A percentile compares a stretch with the other conserved stretches of the same genome.
phyloP scores from a whole-genome alignment of 495 filamentous ascomycete genomes.

The Chaetomium cochliodes region DNA sequence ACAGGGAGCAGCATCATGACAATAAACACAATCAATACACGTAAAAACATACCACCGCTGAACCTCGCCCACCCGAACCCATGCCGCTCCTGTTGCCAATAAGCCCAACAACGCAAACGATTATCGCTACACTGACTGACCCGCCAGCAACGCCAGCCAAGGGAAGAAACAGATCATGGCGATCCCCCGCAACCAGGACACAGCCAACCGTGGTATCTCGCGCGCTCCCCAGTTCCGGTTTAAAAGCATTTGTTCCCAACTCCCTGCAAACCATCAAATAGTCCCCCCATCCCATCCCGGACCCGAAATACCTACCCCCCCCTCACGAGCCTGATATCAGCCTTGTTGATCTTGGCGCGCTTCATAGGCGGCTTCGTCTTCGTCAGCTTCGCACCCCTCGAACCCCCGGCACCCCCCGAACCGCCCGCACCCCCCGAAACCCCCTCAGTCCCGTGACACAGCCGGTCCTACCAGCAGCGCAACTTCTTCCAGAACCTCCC shows the following conservation, averaged over 20 bases:
- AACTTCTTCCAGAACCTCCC: constrained; percentile 50
- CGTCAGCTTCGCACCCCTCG: background rate
- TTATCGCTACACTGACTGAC: constrained; percentile 7
- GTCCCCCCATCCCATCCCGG: background rate
- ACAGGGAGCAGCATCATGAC: background rate
- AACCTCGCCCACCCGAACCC: background rate
- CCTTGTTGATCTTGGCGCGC: background rate
- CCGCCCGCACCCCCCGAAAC: background rate
- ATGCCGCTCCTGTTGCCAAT: background rate
- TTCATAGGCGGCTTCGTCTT: too few relatives aligned
- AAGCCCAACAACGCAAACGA: constrained; percentile 5
- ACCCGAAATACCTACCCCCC: background rate
- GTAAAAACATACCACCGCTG: background rate
- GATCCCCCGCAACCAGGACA: background rate
- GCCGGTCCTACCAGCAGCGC: constrained; percentile 45
- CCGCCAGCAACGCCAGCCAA: background rate
- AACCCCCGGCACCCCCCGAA: background rate
- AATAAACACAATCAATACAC: background rate
- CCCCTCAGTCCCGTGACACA: background rate
- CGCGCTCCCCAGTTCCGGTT: background rate
- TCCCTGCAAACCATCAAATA: constrained; percentile 12
- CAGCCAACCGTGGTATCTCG: constrained; percentile 11
- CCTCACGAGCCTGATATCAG: background rate
- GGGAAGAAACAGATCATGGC: background rate
- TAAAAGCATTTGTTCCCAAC: constrained; percentile 10